Base-by-base conservation (phyloP, 768 basidiomycete species). In the Collybia nuda region DNA sequence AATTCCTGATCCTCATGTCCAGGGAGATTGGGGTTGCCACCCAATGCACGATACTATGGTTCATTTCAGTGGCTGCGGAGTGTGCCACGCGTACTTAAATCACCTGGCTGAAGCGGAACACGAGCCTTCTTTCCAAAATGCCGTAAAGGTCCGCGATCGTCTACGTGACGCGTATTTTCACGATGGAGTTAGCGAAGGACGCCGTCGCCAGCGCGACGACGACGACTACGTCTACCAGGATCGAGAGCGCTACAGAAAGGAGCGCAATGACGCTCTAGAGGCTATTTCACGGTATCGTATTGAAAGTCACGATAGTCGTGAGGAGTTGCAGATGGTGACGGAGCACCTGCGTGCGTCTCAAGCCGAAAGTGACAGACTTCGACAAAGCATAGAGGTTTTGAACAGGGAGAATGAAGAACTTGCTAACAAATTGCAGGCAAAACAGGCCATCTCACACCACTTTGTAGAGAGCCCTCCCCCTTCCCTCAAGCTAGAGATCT, bases 121-220 rank as follows among this genome's bases (percentile, higher is more conserved):
- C 41, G 67, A 69, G 45, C 61, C 69, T 21, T 70, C 71, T 6
- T 70, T 75, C 55, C 68, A 75, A 56, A 64, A 64, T 52, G 74
- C 74, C 0, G 64, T 73, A 47, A 64, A 68, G 53, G 68, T 72
- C 46, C 65, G 69, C 43, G 69, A 73, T 56, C 63, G 65, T 37
- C 51, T 65, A n/a, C 67, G 67, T 54, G 73, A 75, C 47, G 68
- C 67, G 11, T 56, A 65, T 50, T 71, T 65, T 57, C 67, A 56
- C 59, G 75, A 73, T 54, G 74, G 74, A 14, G 11, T 75, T 40
- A 52, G 58, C 22, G 74, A 75, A 50, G 74, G 74, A 45, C 56
- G 67, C 6, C 70, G 73, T 18, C 72, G 67, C 38, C 73, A 75
- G 40, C 70, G 69, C 51, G 65, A 66, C 41, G 70, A 75, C 39